Conservation (phyloP, 2,329 filamentous ascomycete genomes). For the Pseudogymnoascus sp. region DNA sequence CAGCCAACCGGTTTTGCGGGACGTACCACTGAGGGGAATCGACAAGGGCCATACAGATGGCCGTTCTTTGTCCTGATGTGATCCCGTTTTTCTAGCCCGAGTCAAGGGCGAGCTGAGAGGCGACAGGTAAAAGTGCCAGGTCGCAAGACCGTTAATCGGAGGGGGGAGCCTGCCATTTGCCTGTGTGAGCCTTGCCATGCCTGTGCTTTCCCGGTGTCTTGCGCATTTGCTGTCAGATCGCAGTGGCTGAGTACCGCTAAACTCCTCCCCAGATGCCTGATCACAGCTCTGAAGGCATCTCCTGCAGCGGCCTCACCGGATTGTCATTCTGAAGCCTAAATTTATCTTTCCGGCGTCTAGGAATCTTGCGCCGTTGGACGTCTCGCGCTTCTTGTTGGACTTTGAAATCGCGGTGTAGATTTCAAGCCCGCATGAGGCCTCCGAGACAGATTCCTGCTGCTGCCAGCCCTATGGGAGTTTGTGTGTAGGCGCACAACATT, state of each 20-base stretch:
- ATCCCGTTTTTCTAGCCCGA: neutral
- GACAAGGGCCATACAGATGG: constrained; percentile 4
- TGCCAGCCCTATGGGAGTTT: constrained; percentile 2
- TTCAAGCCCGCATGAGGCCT: neutral
- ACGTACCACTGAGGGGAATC: constrained; percentile 3
- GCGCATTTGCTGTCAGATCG: neutral
- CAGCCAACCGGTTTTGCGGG: constrained; percentile 8
- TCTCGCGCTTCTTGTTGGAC: neutral
- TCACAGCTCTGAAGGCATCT: neutral
- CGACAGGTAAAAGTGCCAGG: neutral
- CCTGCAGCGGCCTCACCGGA: neutral
- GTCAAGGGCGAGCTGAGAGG: neutral
- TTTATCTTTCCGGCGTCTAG: neutral
- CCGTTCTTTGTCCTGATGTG: neutral
- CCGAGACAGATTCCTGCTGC: neutral
- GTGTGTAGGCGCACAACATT: neutral
- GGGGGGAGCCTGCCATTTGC: neutral
- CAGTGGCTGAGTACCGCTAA: constrained; percentile 6
- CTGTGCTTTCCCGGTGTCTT: neutral
- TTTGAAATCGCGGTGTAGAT: neutral
- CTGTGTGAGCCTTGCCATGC: neutral
- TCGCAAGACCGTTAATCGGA: neutral
- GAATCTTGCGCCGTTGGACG: neutral
- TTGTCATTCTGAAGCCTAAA: neutral
- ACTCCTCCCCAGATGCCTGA: constrained; percentile 1